Evolutionary conservation across 371 early-diverging fungal species (phyloP).

Genomic region (Mucor circinelloides): DNA sequence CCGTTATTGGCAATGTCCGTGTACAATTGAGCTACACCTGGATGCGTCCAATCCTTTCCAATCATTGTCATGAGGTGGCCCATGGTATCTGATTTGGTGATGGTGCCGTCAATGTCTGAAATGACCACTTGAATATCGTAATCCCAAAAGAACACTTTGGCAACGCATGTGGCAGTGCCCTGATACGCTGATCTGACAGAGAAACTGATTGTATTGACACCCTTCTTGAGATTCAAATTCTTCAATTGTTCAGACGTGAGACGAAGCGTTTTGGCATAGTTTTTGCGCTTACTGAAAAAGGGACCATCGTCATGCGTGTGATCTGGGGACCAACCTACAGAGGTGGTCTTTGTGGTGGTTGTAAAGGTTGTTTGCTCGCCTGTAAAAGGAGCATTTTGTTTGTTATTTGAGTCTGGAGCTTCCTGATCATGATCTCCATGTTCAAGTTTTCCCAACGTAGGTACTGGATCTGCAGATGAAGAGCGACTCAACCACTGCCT

Average conservation of each 20-base stretch:
- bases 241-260: slow-evolving; percentile 92
- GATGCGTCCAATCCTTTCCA: slow-evolving; percentile 99
- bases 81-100: slow-evolving; percentile 97
- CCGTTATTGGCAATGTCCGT: slow-evolving; percentile 95
- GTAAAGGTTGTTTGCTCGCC: slow-evolving; percentile 40
- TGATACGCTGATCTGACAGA: slow-evolving; percentile 79
- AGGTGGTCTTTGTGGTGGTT: slow-evolving; percentile 45
- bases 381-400: not conserved
- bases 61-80: slow-evolving; percentile 98
- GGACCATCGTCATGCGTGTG: slow-evolving; percentile 11
- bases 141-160: slow-evolving; percentile 92
- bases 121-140: slow-evolving; percentile 90
- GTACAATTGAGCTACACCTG: slow-evolving; percentile 96
- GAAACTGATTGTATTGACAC: slow-evolving; percentile 91
- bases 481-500: slow-evolving; percentile 56
- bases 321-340: slow-evolving; percentile 46
- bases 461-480: slow-evolving; percentile 28
- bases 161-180: slow-evolving; percentile 77
- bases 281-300: slow-evolving; percentile 28
- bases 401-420: not conserved
- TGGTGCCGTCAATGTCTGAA: slow-evolving; percentile 99
- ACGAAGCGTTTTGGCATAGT: slow-evolving; percentile 88
- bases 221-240: slow-evolving; percentile 80
- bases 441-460: not conserved
- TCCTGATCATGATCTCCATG: slow-evolving; percentile 5